Evolutionary conservation across 345 rosid genomes (phyloP).

Genomic region (Cochlearia excelsa): DNA sequence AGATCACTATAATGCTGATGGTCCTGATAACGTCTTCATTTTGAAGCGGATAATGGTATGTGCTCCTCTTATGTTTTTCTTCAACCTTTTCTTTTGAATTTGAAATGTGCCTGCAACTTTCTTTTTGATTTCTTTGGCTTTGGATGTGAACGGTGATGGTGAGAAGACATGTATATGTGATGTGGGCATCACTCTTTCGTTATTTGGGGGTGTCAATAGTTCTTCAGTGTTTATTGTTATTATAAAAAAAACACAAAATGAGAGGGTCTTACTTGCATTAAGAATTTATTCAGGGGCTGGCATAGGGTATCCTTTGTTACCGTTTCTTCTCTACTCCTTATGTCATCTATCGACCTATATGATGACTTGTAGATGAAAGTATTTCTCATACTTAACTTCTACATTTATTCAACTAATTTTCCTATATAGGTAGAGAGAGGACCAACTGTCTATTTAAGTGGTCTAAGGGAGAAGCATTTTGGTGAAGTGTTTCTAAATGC

Average conservation of each 20-base stretch:
- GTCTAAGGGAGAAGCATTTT: constrained; percentile 88
- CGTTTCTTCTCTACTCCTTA: constrained; percentile 10
- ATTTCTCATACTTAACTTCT: constrained; percentile 10
- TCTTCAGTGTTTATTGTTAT: constrained; percentile 17
- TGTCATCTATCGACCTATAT: constrained; percentile 18
- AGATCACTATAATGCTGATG: constrained; percentile 42
- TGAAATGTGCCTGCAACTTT: constrained; percentile 22
- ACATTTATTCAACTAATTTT: constrained; percentile 10
- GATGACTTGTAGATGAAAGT: constrained; percentile 20
- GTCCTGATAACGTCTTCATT: constrained; percentile 55
- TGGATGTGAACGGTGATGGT: constrained; percentile 21
- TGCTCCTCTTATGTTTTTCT: background rate
- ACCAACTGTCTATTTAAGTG: constrained; percentile 71
- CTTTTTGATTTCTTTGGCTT: constrained; percentile 6
- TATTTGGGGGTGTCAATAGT: constrained; percentile 15
- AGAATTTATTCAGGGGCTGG: constrained; percentile 6
- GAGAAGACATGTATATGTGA: constrained; percentile 13
- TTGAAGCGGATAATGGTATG: constrained; percentile 93
- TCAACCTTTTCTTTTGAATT: background rate
- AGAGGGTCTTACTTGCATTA: constrained; percentile 12
- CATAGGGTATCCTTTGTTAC: constrained; percentile 10
- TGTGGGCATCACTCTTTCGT: constrained; percentile 19
- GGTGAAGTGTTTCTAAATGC: constrained; percentile 86
- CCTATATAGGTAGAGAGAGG: constrained; percentile 87
- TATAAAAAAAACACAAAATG: constrained; percentile 1